Conservation (phyloP, 192 early-diverging fungal species). For the Rhizophagus prolifer region DNA sequence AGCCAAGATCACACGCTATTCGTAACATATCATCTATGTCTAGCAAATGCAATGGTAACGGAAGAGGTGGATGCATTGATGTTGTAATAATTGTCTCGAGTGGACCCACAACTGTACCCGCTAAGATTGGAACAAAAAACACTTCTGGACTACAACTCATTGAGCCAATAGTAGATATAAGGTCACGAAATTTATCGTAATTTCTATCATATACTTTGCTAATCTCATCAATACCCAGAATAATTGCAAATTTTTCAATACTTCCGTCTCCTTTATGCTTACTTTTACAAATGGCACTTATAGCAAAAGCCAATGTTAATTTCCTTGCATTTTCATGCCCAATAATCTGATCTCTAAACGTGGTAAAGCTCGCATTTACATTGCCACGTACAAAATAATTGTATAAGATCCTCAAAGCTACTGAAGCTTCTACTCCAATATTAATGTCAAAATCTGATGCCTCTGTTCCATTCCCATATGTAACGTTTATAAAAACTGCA, state of each 20-base stretch:
- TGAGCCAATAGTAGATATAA: not conserved
- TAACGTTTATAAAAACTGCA: not conserved
- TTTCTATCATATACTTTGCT: not conserved
- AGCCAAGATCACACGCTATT: not conserved
- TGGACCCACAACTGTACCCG: slow-evolving; percentile 8
- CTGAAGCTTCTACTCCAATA: not conserved
- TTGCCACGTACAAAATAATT: no score
- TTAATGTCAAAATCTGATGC: not conserved
- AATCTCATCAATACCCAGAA: not conserved
- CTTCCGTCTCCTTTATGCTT: no score
- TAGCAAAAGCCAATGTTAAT: no score
- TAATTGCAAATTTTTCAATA: no score
- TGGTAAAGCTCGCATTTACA: no score
- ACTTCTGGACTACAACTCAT: not conserved
- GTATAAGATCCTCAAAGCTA: no score
- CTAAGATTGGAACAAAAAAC: not conserved
- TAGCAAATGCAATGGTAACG: not conserved
- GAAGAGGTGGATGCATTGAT: slow-evolving; percentile 8
- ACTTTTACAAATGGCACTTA: no score
- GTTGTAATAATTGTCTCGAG: not conserved
- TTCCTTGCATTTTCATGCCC: no score
- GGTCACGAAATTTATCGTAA: not conserved
- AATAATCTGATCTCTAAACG: no score
- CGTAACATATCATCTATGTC: not conserved
- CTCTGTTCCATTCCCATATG: not conserved